Conservation (phyloP, 1,139 yeast genomes). For the Geotrichum cucujoidarum region DNA sequence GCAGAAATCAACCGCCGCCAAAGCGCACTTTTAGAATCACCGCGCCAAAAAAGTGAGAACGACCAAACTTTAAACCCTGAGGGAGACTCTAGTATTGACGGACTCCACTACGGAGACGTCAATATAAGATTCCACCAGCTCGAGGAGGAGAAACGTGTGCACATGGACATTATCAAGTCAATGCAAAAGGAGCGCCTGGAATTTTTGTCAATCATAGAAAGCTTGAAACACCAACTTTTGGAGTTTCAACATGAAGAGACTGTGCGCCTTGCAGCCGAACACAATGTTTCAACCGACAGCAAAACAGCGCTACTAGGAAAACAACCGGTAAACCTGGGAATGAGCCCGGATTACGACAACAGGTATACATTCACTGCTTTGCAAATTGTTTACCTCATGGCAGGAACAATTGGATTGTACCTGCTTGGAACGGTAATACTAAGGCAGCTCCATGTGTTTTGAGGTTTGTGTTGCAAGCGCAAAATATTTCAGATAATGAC, state of each 20-base stretch:
- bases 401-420: too few relatives aligned
- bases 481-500: too few relatives aligned
- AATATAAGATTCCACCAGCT: conserved; percentile 3
- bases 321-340: too few relatives aligned
- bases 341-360: too few relatives aligned
- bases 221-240: conserved; percentile 3
- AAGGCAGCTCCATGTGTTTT: too few relatives aligned
- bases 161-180: background rate
- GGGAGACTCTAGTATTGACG: background rate
- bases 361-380: too few relatives aligned
- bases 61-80: background rate
- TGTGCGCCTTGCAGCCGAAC: too few relatives aligned
- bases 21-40: background rate
- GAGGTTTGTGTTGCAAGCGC: too few relatives aligned
- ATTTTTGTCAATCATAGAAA: conserved; percentile 4
- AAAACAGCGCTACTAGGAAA: too few relatives aligned
- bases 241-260: conserved; percentile 3
- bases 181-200: conserved; percentile 8
- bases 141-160: conserved; percentile 7
- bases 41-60: too few relatives aligned
- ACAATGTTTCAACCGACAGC: too few relatives aligned
- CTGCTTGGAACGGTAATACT: too few relatives aligned
- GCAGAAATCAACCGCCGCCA: background rate
- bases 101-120: conserved; percentile 1
- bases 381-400: background rate